phyloP scores from a whole-genome alignment of 2,329 filamentous ascomycete species.

The Lachnellula cervina region DNA sequence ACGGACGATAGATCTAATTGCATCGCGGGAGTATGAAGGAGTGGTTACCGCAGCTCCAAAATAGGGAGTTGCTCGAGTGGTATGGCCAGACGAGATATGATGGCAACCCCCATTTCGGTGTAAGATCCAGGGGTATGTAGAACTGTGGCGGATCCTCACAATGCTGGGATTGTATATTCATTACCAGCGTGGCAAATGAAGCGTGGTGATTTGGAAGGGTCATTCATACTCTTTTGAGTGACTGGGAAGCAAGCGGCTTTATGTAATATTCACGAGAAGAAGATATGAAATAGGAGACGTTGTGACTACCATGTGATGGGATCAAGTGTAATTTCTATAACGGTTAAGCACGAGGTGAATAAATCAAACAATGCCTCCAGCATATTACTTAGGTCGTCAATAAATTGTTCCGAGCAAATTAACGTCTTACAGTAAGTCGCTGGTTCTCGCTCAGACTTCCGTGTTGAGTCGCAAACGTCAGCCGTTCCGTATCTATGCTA shows the following conservation, averaged over 20 bases:
- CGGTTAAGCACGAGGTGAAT: no score
- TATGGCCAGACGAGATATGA: background rate
- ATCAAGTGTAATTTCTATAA: no score
- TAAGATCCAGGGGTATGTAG: slow-evolving; percentile 13
- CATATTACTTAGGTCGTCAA: no score
- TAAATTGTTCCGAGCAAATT: no score
- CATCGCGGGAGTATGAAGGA: slow-evolving; percentile 86
- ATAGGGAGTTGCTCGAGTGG: slow-evolving; percentile 32
- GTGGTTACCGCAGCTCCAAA: slow-evolving; percentile 52
- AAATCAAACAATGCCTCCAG: no score
- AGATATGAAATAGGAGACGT: slow-evolving; percentile 5
- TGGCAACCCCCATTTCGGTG: slow-evolving; percentile 10
- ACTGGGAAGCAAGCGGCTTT: slow-evolving; percentile 7
- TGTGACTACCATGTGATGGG: slow-evolving; percentile 4
- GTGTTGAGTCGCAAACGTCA: background rate
- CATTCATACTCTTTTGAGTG: background rate
- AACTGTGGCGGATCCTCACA: slow-evolving; percentile 6
- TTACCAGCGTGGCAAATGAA: background rate
- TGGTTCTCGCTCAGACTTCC: background rate
- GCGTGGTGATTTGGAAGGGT: background rate
- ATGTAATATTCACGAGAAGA: slow-evolving; percentile 22
- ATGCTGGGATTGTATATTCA: slow-evolving; percentile 10
- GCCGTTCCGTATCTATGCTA: background rate
- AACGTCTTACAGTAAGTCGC: background rate
- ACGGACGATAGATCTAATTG: slow-evolving; percentile 90